These are phyloP conservation scores for Aspergillus nanangensis DNA, from an alignment of 495 filamentous ascomycete genomes.

Conservation along the genomic window DNA sequence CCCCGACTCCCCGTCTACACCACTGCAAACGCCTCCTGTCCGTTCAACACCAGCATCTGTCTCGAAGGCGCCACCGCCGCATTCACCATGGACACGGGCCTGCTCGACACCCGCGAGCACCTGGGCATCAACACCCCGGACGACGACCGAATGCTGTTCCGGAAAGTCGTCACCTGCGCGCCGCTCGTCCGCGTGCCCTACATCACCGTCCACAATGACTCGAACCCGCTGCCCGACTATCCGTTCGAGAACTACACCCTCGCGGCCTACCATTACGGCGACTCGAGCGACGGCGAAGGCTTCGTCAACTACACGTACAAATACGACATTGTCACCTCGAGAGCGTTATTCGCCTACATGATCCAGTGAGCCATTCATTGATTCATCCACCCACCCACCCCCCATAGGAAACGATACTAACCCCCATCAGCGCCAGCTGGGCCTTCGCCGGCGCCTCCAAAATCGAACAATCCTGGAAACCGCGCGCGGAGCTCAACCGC, in stretches of 20 bases:
- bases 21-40: constrained; percentile 8
- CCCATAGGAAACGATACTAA: background rate
- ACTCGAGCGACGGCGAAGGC: background rate
- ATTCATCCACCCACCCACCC: background rate
- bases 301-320: background rate
- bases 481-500: constrained; percentile 12
- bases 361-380: background rate
- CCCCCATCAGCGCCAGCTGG: background rate
- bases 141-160: constrained; percentile 5
- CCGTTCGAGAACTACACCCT: background rate
- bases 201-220: background rate
- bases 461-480: background rate
- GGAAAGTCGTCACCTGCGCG: constrained; percentile 6
- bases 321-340: background rate
- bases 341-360: background rate
- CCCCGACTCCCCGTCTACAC: constrained; percentile 1
- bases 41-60: constrained; percentile 5
- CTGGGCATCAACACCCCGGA: constrained; percentile 12
- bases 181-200: background rate
- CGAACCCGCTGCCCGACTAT: background rate
- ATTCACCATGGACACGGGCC: constrained; percentile 10
- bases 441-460: background rate
- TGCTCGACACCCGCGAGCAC: constrained; percentile 7
- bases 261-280: background rate
- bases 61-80: background rate